A percentile compares a stretch with the other conserved stretches of the same genome.
phyloP scores from a whole-genome alignment of 2,329 filamentous ascomycete genomes.

The Verticillium klebahnii region DNA sequence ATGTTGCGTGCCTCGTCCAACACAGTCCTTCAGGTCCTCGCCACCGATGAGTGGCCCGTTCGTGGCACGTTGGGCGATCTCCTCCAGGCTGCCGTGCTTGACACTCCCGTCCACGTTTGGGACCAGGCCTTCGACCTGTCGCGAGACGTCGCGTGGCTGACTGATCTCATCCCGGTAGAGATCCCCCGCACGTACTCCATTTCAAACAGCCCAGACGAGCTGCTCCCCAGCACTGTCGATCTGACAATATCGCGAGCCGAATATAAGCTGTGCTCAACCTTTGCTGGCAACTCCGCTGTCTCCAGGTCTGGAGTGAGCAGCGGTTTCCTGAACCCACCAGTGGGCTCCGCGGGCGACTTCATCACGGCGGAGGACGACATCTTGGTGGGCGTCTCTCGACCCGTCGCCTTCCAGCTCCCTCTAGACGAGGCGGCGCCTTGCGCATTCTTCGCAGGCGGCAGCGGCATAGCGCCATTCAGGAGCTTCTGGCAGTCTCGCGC shows the following conservation, averaged over 20 bases:
- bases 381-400: slow-evolving; percentile 46
- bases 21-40: slow-evolving; percentile 41
- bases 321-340: slow-evolving; percentile 48
- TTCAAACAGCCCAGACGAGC: slow-evolving; percentile 42
- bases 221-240: slow-evolving; percentile 46
- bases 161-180: slow-evolving; percentile 41
- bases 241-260: slow-evolving; percentile 47
- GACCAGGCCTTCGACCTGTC: slow-evolving; percentile 42
- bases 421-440: slow-evolving; percentile 44
- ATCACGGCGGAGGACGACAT: slow-evolving; percentile 39
- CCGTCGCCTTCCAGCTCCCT: slow-evolving; percentile 46
- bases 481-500: slow-evolving; percentile 48
- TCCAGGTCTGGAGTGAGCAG: slow-evolving; percentile 44
- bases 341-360: slow-evolving; percentile 30
- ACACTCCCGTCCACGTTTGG: slow-evolving; percentile 44
- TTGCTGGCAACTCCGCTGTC: slow-evolving; percentile 25
- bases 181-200: slow-evolving; percentile 50
- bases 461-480: slow-evolving; percentile 48
- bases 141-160: slow-evolving; percentile 37
- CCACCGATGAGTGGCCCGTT: slow-evolving; percentile 47
- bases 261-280: slow-evolving; percentile 40
- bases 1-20: slow-evolving; percentile 45
- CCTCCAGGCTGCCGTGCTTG: slow-evolving; percentile 40
- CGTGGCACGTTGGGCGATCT: slow-evolving; percentile 45
- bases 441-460: slow-evolving; percentile 49